Evolutionary conservation across 176 grass and related monocot genomes (phyloP), one percentile per base, ranked within the genome.

Genomic region (Carex pumila): DNA sequence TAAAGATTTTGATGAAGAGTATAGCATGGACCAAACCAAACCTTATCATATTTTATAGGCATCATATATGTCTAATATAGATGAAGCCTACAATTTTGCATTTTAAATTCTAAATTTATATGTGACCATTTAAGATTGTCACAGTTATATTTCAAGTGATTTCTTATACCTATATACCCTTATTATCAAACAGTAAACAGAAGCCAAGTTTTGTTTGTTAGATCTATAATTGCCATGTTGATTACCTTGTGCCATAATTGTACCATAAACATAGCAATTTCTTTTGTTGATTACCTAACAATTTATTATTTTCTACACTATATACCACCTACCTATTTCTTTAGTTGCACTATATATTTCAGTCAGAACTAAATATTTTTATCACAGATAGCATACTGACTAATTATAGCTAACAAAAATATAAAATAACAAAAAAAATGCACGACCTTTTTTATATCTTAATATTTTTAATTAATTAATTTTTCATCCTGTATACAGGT

Each of bases 401-500:
- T 57, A 34, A 34, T 18, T 18, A 32, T 6, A 19, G 52, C 50
- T 31, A 25, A 22, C n/a, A 62, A 62, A 62, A 25, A 62, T 8
- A 57, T 55, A 32, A 32, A 55, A 53, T 54, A 29, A 54, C 71
- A 75, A 75, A 78, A 34, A 34, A 15, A 6, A 36, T 57, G 34
- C 25, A 32, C 13, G 1, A 8, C 73, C 11, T 78, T 30, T 78
- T 17, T 18, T 57, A 78, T 34, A 70, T 79, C 32, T 83, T 83
- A 52, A 50, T 11, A 39, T 3, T 68, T 83, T 68, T 34, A 13
- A 83, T 72, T 29, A 57, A 45, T 60, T 61, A 61, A 15, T 59
- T 43, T 84, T 55, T 43, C 32, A 45, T 75, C 17, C 22, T 72
- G 32, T 74, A 15, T 75, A 32, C 68, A 85, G 83, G 59, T 85